Conservation (phyloP, 192 early-diverging fungal genomes). For the Podochytrium sp. region DNA sequence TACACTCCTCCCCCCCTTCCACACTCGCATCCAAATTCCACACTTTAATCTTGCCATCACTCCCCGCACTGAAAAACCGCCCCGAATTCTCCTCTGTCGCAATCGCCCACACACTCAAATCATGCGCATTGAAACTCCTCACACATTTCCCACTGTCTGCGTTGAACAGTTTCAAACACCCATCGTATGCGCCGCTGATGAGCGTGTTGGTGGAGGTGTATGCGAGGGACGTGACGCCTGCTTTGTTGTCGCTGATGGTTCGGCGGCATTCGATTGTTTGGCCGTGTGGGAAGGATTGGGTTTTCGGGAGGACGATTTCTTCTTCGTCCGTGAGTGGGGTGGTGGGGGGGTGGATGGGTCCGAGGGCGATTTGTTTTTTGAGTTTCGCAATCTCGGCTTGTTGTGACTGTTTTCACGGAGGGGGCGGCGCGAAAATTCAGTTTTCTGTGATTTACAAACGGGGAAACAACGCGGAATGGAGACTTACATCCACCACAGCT, state of each 20-base stretch:
- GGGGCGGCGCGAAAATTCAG: background rate
- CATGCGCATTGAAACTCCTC: slow-evolving; percentile 49
- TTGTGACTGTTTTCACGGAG: background rate
- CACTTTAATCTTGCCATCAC: slow-evolving; percentile 63
- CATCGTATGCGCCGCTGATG: slow-evolving; percentile 64
- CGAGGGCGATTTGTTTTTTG: slow-evolving; percentile 9
- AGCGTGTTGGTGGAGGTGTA: slow-evolving; percentile 46
- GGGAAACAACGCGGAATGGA: background rate
- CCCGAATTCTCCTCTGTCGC: slow-evolving; percentile 44
- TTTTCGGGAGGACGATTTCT: slow-evolving; percentile 23
- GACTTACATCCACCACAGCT: slow-evolving; percentile 5
- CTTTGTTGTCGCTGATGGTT: slow-evolving; percentile 54
- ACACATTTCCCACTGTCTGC: slow-evolving; percentile 52
- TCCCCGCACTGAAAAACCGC: slow-evolving; percentile 57
- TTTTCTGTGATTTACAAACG: background rate
- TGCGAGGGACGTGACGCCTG: slow-evolving; percentile 60
- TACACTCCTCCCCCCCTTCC: background rate
- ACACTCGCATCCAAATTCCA: slow-evolving; percentile 17
- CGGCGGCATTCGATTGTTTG: slow-evolving; percentile 56
- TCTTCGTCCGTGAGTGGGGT: slow-evolving; percentile 28
- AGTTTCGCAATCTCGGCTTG: slow-evolving; percentile 10
- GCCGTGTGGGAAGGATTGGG: slow-evolving; percentile 8
- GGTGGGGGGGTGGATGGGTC: slow-evolving; percentile 29
- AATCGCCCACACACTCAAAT: slow-evolving; percentile 62
- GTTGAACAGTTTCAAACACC: slow-evolving; percentile 58